Percentiles rank a stretch among this genome's conserved stretches.
phyloP scores from a whole-genome alignment of 2,329 filamentous ascomycete species.

The Neurospora crassa region DNA sequence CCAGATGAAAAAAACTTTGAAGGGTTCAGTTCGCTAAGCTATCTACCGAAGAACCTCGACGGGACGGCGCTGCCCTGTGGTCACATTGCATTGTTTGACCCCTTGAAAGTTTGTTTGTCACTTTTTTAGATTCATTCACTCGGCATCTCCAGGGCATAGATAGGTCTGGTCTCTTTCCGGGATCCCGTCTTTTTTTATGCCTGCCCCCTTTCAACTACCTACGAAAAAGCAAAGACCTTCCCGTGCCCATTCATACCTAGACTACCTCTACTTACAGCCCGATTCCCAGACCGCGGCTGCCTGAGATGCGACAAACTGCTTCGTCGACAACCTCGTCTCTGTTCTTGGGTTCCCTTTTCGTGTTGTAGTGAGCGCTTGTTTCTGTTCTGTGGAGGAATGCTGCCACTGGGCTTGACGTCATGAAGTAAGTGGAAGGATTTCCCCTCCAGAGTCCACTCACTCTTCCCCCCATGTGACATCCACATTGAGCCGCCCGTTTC shows the following conservation, averaged over 20 bases:
- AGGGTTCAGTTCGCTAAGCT: neutral
- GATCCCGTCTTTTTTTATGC: neutral
- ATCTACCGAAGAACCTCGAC: neutral
- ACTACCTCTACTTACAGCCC: neutral
- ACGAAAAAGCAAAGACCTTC: neutral
- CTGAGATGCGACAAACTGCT: neutral
- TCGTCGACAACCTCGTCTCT: neutral
- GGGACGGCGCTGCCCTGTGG: neutral
- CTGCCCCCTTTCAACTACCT: neutral
- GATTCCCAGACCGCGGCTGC: neutral
- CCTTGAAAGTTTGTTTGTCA: neutral
- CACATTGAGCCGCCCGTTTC: neutral
- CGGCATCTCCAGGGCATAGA: neutral
- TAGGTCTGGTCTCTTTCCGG: neutral
- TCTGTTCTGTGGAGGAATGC: neutral
- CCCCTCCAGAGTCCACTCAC: neutral
- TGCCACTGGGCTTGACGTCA: slow-evolving; percentile 15
- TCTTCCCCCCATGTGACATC: neutral
- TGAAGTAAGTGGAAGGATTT: slow-evolving; percentile 16
- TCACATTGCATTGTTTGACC: neutral
- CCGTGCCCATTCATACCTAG: neutral
- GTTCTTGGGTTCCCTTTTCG: neutral
- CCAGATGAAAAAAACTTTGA: neutral
- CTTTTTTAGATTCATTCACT: neutral
- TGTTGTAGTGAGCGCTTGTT: neutral